A percentile compares a stretch with the other conserved stretches of the same genome.
phyloP scores from a whole-genome alignment of 768 basidiomycete species.

The Hirschioporus abietinus region DNA sequence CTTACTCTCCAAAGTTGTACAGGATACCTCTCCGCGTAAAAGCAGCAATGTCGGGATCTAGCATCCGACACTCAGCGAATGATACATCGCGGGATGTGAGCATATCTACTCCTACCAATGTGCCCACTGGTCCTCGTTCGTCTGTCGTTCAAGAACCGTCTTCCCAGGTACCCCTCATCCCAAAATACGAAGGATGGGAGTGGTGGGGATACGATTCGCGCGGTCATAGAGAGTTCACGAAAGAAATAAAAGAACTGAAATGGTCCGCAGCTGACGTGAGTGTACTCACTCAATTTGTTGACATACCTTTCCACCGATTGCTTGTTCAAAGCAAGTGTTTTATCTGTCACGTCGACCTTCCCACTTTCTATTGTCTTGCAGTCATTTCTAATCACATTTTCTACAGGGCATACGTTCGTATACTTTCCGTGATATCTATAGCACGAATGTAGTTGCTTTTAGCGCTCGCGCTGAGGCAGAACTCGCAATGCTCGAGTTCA shows the following conservation, averaged over 20 bases:
- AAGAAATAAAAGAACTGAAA: background rate
- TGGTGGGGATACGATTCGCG: background rate
- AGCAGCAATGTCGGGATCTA: background rate
- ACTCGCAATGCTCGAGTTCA: background rate
- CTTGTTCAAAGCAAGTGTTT: no score
- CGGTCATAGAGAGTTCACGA: no score
- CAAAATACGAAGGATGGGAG: background rate
- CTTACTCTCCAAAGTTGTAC: background rate
- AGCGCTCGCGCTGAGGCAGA: background rate
- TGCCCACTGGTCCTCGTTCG: background rate
- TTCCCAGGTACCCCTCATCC: background rate
- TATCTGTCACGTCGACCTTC: no score
- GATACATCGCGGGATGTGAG: background rate
- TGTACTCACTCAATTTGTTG: background rate
- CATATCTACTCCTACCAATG: background rate
- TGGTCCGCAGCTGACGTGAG: background rate
- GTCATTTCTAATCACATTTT: no score
- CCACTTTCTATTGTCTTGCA: no score
- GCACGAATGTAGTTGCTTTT: background rate
- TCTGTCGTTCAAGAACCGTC: background rate
- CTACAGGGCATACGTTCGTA: no score
- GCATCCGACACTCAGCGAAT: background rate
- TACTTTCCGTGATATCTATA: background rate
- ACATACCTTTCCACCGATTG: no score
- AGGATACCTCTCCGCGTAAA: no score